Percentiles rank a stretch among this genome's conserved stretches.
Conservation (phyloP, 2,329 filamentous ascomycete genomes). For the Raffaelea ambrosiae region DNA sequence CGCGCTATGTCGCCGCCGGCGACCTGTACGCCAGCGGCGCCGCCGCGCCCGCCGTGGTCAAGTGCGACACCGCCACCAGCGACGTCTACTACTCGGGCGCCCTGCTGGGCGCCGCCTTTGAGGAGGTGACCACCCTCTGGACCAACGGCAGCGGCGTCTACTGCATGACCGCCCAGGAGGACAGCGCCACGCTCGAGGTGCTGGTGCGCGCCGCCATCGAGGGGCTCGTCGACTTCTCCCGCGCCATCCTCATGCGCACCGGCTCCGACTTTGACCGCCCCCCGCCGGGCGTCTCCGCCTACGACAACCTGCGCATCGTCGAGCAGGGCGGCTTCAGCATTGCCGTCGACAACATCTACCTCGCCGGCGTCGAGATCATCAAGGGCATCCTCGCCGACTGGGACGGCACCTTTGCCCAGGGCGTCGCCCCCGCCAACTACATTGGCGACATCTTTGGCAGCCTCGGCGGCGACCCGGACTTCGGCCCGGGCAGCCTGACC, state of each 20-base stretch:
- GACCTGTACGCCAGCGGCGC: conserved; percentile 32
- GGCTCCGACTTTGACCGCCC: conserved; percentile 65
- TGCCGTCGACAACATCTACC: conserved; percentile 57
- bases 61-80: conserved; percentile 60
- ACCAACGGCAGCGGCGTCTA: conserved; percentile 60
- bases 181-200: conserved; percentile 60
- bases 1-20: conserved; percentile 20
- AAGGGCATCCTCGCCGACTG: conserved; percentile 54
- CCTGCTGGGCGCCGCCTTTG: conserved; percentile 53
- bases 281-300: conserved; percentile 45
- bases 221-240: conserved; percentile 54
- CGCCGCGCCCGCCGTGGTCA: conserved; percentile 44
- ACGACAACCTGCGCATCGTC: conserved; percentile 50
- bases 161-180: conserved; percentile 65
- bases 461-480: conserved; percentile 56
- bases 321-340: conserved; percentile 57
- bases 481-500: conserved; percentile 46
- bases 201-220: conserved; percentile 50
- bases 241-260: conserved; percentile 60
- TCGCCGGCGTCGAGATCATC: conserved; percentile 56
- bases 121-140: conserved; percentile 52
- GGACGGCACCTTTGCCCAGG: conserved; percentile 47
- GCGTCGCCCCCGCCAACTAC: conserved; percentile 55
- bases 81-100: conserved; percentile 64
- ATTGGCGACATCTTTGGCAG: conserved; percentile 64